phyloP scores from a whole-genome alignment of 352 stramenopile genomes.

The Thraustochytrium striatum region DNA sequence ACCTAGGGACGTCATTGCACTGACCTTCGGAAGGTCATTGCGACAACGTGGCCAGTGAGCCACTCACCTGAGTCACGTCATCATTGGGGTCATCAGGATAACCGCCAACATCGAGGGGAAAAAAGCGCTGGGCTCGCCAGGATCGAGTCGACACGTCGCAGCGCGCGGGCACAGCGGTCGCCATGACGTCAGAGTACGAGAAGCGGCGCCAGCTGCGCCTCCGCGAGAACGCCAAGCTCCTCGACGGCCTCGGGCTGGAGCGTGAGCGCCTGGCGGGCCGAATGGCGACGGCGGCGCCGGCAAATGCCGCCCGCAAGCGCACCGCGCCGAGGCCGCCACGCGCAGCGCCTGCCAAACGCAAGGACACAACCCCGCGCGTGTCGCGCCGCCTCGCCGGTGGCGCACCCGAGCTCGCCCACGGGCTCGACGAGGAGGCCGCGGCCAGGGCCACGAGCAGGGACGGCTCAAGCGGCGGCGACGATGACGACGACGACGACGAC shows the following conservation, averaged over 20 bases:
- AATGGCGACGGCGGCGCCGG: background rate
- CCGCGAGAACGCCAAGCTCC: slow-evolving; percentile 3
- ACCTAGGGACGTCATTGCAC: too few species aligned
- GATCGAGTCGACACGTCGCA: too few species aligned
- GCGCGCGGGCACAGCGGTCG: too few species aligned
- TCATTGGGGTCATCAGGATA: too few species aligned
- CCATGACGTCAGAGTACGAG: too few species aligned
- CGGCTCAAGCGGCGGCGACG: background rate
- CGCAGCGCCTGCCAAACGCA: background rate
- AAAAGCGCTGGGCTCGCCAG: too few species aligned
- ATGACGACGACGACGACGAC: background rate
- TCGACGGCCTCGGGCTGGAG: slow-evolving; percentile 23
- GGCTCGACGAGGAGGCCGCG: background rate
- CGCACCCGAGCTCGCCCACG: background rate
- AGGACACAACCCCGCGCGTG: background rate
- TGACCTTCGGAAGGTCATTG: too few species aligned
- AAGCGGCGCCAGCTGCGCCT: background rate
- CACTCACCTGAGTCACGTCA: too few species aligned
- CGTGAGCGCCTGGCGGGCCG: too few species aligned
- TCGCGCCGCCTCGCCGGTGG: background rate
- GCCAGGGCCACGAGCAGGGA: background rate
- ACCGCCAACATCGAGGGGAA: too few species aligned
- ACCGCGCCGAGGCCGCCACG: background rate
- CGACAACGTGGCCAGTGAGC: too few species aligned
- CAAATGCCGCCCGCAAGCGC: background rate